Evolutionary conservation across 257 asterid species (phyloP), one percentile per base, ranked within the genome.

Genomic region (Solanum raphanifolium): DNA sequence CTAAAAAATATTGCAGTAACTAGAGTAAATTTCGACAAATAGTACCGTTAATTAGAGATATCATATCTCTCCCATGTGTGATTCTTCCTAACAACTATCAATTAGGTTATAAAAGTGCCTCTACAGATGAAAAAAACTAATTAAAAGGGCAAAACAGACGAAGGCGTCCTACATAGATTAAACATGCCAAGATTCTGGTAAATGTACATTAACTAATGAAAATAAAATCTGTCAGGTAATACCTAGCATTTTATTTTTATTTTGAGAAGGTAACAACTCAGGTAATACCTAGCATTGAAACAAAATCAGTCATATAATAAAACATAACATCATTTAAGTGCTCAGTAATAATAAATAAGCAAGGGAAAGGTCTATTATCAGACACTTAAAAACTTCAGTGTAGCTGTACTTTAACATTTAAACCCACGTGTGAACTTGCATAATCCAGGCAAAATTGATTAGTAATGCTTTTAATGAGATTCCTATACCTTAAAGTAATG

Each of bases 401-500:
- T 23, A 6, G n/a, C 62, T 1, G 84, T 78, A 41, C 36, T 39
- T 36, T 6, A 78, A 78, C 62, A 78, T 25, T 38, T 23, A 78
- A 38, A n/a, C 23, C 62, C n/a, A 25, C 23, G 15, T n/a, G 84
- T 78, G 62, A 78, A 78, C 84, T 78, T 25, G 58, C 84, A 78
- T 38, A 23, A 39, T 76, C 18, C 29, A 74, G 83, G 83, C 3
- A 78, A 76, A 76, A 39, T 16, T 39, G 35, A 76, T 76, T n/a
- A 13, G 83, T 13, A 76, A 76, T 76, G 35, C 35, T 76, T 38
- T 76, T n/a, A 52, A 76, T 39, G 35, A 25, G 60, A 39, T 39
- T 85, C 87, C 31, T 60, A 62, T 94, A 97, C 99, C 99, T 97
- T 97, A 89, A 97, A 96, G 92, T 97, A 97, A 91, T 97, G 99